These are phyloP conservation scores for Solanum ossicruentum DNA, from an alignment of 257 asterid genomes.

Conservation along the genomic window DNA sequence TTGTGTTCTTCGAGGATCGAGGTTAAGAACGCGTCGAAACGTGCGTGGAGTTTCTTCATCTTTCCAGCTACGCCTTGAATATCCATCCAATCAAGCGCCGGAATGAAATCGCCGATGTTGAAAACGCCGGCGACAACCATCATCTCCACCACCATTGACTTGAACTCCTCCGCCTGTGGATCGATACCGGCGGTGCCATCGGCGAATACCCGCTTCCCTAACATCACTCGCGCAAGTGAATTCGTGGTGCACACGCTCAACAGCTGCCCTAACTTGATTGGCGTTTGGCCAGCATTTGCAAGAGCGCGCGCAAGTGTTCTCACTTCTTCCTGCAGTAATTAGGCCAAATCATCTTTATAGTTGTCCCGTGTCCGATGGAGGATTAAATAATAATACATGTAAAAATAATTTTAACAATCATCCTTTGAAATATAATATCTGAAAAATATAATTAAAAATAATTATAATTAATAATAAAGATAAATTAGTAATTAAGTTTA, in stretches of 20 bases:
- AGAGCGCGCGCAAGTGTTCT: slow-evolving; percentile 33
- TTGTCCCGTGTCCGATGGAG: too few relatives aligned
- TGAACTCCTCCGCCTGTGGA: slow-evolving; percentile 69
- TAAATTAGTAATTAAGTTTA: too few relatives aligned
- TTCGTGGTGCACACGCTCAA: slow-evolving; percentile 62
- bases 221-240: slow-evolving; percentile 56
- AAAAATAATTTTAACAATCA: too few relatives aligned
- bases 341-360: background rate
- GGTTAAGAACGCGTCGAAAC: slow-evolving; percentile 55
- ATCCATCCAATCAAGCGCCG: slow-evolving; percentile 56
- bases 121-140: slow-evolving; percentile 75
- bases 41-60: slow-evolving; percentile 77
- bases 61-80: slow-evolving; percentile 58
- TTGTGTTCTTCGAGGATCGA: slow-evolving; percentile 48
- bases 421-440: too few relatives aligned
- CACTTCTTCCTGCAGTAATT: slow-evolving; percentile 46
- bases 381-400: too few relatives aligned
- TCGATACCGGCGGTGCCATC: slow-evolving; percentile 39
- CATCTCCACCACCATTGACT: slow-evolving; percentile 70
- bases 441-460: too few relatives aligned
- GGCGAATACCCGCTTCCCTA: slow-evolving; percentile 61
- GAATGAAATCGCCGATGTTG: slow-evolving; percentile 82
- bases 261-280: slow-evolving; percentile 38
- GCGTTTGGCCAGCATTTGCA: slow-evolving; percentile 22
- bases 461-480: too few relatives aligned